Conservation (phyloP, 75 land plant genomes). For the Cryptomeria japonica region DNA sequence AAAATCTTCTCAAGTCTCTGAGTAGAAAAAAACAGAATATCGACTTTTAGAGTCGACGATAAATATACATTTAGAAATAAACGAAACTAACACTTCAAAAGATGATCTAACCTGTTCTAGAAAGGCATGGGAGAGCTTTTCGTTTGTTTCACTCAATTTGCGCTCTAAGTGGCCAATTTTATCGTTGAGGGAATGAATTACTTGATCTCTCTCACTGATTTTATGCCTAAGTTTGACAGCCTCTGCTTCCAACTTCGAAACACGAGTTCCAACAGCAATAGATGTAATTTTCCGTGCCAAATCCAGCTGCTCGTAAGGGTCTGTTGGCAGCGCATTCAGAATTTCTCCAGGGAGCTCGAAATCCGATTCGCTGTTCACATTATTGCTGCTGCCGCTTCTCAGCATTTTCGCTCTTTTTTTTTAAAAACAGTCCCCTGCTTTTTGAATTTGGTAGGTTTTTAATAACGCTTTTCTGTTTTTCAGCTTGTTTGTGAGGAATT, state of each 20-base stretch:
- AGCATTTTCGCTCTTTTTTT: not conserved
- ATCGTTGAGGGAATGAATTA: constrained; percentile 51
- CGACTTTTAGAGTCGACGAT: too few species aligned
- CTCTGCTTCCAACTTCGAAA: constrained; percentile 72
- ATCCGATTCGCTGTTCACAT: constrained; percentile 8
- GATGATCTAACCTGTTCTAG: constrained; percentile 55
- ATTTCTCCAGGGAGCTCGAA: constrained; percentile 80
- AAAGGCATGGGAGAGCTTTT: constrained; percentile 49
- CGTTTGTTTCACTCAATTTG: constrained; percentile 47
- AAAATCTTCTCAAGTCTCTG: too few species aligned
- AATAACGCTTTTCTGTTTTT: not conserved
- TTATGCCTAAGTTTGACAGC: constrained; percentile 43
- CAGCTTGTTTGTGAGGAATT: not conserved
- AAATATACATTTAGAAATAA: too few species aligned
- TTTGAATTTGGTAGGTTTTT: not conserved
- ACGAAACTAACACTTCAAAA: not conserved
- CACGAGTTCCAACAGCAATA: constrained; percentile 78
- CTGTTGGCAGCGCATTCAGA: constrained; percentile 68
- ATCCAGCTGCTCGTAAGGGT: constrained; percentile 97
- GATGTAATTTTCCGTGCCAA: constrained; percentile 93
- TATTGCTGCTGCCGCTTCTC: not conserved
- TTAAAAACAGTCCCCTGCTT: not conserved
- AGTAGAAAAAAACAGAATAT: too few species aligned
- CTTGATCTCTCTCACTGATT: constrained; percentile 59
- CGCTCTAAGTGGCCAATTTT: constrained; percentile 53